phyloP scores from a whole-genome alignment of 202 grass and related monocot species.

The Schoenoplectus tabernaemontani region DNA sequence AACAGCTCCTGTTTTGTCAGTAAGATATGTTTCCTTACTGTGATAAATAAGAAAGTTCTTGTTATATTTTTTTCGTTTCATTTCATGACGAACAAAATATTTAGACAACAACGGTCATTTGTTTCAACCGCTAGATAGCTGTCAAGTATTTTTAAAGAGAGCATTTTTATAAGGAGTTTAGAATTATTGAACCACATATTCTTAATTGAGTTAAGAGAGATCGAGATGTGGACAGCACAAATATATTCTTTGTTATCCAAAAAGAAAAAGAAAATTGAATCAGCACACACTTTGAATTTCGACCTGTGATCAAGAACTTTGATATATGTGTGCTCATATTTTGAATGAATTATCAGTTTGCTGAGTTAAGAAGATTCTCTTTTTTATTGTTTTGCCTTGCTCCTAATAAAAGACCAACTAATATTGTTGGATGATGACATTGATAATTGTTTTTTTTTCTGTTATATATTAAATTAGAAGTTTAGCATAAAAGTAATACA shows the following conservation, averaged over 20 bases:
- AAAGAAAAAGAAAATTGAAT: not conserved
- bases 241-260: not conserved
- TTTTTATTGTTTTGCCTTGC: not conserved
- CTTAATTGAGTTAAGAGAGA: not conserved
- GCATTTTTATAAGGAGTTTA: not conserved
- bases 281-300: not conserved
- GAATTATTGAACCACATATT: too few species aligned
- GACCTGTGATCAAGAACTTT: not conserved
- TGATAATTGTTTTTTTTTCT: not conserved
- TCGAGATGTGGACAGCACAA: not conserved
- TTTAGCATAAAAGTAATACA: too few species aligned
- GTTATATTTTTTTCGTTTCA: not conserved
- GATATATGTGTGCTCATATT: not conserved
- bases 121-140: not conserved
- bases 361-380: not conserved
- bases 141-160: not conserved
- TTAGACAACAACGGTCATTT: not conserved
- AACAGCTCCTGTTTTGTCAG: not conserved
- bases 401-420: not conserved
- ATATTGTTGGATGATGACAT: not conserved
- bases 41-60: not conserved
- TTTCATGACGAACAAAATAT: not conserved
- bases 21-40: not conserved
- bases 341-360: not conserved
- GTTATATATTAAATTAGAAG: too few species aligned